Evolutionary conservation across 2,329 filamentous ascomycete species (phyloP), one percentile per base, ranked within the genome.

Genomic region (Orbilia quercus): DNA sequence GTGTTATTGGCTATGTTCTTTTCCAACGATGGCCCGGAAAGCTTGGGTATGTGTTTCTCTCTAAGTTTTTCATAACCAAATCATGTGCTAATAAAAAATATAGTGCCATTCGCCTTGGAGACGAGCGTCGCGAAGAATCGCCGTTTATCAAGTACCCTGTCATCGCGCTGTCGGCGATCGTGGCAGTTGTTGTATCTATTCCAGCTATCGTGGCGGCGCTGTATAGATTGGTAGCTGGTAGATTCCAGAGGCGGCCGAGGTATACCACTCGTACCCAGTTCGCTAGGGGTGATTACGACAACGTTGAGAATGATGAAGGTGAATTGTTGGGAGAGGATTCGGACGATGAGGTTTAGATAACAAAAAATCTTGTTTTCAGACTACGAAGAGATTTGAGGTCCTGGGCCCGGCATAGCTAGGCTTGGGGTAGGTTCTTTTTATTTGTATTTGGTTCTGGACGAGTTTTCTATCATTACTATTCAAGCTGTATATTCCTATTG

Each of bases 201-300:
- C 95, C 95, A 1, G 83, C 67, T 16, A 75, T 96, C 60, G 82
- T 98, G 1, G 83, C 84, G 1, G 85, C 85, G 50, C 90, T 90
- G 77, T 78, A 96, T 18, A 96, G 91, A 89, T 87, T 91, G 69
- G 88, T 84, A 71, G 80, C 83, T 78, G 78, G 84, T 78, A 59
- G 84, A 79, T 77, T 88, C 85, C 85, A 86, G 2, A 85, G 86
- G 36, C 81, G 82, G 38, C 84, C 90, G 72, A 88, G 89, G 64
- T 99, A 96, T 80, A 95, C 92, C 14, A 96, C 91, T 54, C 85
- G 96, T 70, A 91, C 91, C 78, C 94, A 91, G 74, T 99, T 99
- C 82, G 90, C 92, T 3, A 86, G 91, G 64, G 89, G 90, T n/a
- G 91, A 96, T 80, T 98, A 98, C 80, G 87, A 89, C 14, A 86